Evolutionary conservation across 345 rosid genomes (phyloP), one percentile per base, ranked within the genome.

Genomic region (Stellera chamaejasme): DNA sequence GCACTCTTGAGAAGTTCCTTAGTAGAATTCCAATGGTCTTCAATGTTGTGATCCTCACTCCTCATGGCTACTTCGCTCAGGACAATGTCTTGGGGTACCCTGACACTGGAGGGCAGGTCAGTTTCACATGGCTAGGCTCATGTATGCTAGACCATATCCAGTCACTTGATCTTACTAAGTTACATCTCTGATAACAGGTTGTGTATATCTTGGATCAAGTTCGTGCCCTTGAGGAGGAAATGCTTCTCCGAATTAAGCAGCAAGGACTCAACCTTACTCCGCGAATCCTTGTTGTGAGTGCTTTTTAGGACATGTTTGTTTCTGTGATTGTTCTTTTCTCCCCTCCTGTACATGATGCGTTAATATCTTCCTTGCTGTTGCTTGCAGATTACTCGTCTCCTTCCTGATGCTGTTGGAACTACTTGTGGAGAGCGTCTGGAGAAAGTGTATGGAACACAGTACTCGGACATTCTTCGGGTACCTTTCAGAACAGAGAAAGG

Each of bases 141-240:
- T 32, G 39, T 32, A 32, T 32, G 39, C 9, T 32, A 8, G 39
- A 32, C 9, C 23, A 19, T 19, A 19, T 19, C 23, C 23, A 19
- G 11, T 13, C n/a, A 5, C 8, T 27, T 10, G 47, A 10, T 8
- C 5, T 50, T 25, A 10, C 42, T 59, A 56, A 16, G 39, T 14
- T 12, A 13, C 8, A 14, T 36, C 27, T 4, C 25, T 52, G 42
- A 27, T 16, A 58, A 28, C 42, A 88, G 96, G 90, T 91, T 72
- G 98, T 91, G 28, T 91, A 91, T 71, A 91, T 91, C 74, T 71
- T 91, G 72, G 98, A 91, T 77, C 98, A 91, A 85, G 98, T 91
- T 36, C 96, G 98, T 43, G 98, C 98, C 28, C 43, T 91, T 50
- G 98, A 91, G 76, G 75, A 62, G 1, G 98, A 91, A 69, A 91